Evolutionary conservation across 352 stramenopile species (phyloP).

Genomic region (Phytophthora megakarya): DNA sequence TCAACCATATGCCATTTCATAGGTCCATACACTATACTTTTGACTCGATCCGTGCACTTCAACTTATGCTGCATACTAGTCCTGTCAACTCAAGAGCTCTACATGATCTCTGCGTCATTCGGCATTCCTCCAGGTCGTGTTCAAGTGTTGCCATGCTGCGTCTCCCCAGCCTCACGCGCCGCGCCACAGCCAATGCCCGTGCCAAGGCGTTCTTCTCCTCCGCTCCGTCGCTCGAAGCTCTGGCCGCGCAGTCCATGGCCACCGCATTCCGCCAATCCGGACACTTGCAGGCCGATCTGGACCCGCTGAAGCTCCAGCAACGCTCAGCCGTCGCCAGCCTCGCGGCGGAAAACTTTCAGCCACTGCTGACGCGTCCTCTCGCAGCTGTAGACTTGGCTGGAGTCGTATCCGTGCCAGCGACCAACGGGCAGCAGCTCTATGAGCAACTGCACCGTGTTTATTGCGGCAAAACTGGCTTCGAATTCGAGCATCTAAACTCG

Average conservation of each 20-base stretch:
- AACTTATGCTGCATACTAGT: conserved; percentile 15
- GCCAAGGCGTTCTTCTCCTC: conserved; percentile 36
- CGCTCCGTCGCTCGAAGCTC: conserved; percentile 56
- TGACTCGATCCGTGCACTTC: not conserved
- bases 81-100: not conserved
- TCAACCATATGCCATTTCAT: not conserved
- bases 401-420: conserved; percentile 30
- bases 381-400: conserved; percentile 24
- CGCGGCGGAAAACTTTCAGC: conserved; percentile 47
- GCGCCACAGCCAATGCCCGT: conserved; percentile 25
- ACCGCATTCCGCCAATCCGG: conserved; percentile 75
- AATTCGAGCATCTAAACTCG: conserved; percentile 78
- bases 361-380: conserved; percentile 46
- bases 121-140: conserved; percentile 7
- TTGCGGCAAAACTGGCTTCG: conserved; percentile 80
- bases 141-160: conserved; percentile 52
- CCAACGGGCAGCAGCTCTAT: conserved; percentile 58
- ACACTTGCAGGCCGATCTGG: conserved; percentile 75
- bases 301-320: conserved; percentile 60
- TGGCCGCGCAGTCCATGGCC: conserved; percentile 73
- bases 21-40: conserved; percentile 8
- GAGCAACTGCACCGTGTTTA: conserved; percentile 66
- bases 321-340: conserved; percentile 43
- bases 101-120: conserved; percentile 27
- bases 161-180: conserved; percentile 43